Percentiles rank a stretch among this genome's conserved stretches.
phyloP scores from a whole-genome alignment of 75 land plant species.

The Chamaecyparis obtusa region DNA sequence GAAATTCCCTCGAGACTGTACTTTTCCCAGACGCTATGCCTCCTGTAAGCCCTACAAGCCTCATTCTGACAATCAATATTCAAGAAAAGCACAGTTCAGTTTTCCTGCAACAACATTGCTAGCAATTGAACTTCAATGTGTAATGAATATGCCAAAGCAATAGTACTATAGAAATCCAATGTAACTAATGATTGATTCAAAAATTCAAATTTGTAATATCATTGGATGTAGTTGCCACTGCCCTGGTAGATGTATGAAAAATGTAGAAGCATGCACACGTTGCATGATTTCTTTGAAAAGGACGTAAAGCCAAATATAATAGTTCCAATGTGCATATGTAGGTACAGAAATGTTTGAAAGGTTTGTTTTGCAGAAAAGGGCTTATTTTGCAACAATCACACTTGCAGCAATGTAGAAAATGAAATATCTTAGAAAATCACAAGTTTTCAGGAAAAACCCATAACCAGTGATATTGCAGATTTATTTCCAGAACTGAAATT shows the following conservation, averaged over 20 bases:
- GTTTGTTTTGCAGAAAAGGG: too few relatives aligned
- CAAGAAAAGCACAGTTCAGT: not conserved
- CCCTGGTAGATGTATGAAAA: not conserved
- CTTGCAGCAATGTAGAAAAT: too few relatives aligned
- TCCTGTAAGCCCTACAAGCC: slow-evolving; percentile 89
- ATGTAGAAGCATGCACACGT: not conserved
- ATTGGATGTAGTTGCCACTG: not conserved
- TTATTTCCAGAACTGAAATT: too few relatives aligned
- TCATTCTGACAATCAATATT: slow-evolving; percentile 31
- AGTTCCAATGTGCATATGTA: not conserved
- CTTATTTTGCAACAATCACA: too few relatives aligned
- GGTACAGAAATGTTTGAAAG: not conserved
- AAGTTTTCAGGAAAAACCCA: too few relatives aligned
- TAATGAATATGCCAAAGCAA: too few relatives aligned
- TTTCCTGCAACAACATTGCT: not conserved
- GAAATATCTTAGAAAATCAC: too few relatives aligned
- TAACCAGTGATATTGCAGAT: too few relatives aligned
- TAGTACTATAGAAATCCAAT: too few relatives aligned
- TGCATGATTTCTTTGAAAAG: not conserved
- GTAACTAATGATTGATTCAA: not conserved
- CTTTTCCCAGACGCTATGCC: slow-evolving; percentile 97
- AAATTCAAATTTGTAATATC: not conserved
- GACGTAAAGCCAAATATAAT: too few relatives aligned
- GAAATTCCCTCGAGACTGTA: slow-evolving; percentile 83
- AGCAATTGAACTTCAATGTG: too few relatives aligned